Evolutionary conservation across 768 basidiomycete species (phyloP).

Genomic region (Suillus occidentalis): DNA sequence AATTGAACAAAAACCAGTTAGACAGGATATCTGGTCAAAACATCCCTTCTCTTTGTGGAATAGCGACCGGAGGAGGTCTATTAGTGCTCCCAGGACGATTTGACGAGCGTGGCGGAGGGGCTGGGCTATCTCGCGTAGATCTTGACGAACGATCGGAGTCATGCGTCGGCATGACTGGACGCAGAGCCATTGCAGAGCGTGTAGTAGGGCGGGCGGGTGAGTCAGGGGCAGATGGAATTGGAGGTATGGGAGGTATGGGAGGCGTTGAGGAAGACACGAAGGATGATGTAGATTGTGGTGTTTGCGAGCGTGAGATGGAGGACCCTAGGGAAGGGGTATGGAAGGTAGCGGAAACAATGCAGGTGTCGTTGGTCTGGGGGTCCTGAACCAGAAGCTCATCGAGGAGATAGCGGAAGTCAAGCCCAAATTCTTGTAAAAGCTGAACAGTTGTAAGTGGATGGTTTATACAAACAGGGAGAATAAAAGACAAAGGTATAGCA

Average conservation of each 20-base stretch:
- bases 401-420: conserved; percentile 94
- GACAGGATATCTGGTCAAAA: conserved; percentile 38
- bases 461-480: neutral
- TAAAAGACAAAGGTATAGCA: neutral
- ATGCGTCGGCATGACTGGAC: conserved; percentile 16
- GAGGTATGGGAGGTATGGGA: conserved; percentile 10
- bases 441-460: conserved; percentile 25
- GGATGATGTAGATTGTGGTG: conserved; percentile 15
- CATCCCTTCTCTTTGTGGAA: conserved; percentile 63
- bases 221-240: conserved; percentile 20
- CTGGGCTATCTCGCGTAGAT: conserved; percentile 38
- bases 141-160: conserved; percentile 30
- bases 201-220: conserved; percentile 29
- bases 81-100: conserved; percentile 62
- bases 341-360: conserved; percentile 26
- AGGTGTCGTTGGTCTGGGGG: conserved; percentile 41
- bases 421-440: conserved; percentile 90
- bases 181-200: conserved; percentile 24
- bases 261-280: conserved; percentile 3
- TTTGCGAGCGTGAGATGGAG: conserved; percentile 19
- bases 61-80: conserved; percentile 50
- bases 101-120: conserved; percentile 63
- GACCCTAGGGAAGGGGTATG: conserved; percentile 23
- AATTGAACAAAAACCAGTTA: neutral
- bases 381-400: conserved; percentile 61